phyloP scores from a whole-genome alignment of 169 alveolate species.

The Plasmodium reichenowi region DNA sequence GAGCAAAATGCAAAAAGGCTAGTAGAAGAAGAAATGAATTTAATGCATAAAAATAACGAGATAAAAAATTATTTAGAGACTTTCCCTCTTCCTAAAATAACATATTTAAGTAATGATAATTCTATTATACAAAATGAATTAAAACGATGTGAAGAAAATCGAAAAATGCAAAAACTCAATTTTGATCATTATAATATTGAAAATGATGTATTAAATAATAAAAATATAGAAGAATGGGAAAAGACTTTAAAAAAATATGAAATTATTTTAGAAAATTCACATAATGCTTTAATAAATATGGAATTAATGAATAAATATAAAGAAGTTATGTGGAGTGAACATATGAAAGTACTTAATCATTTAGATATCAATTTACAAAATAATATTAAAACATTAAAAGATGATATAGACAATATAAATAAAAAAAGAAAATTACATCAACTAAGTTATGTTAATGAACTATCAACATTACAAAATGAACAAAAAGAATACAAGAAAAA shows the following conservation, averaged over 20 bases:
- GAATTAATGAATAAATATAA: slow-evolving; percentile 57
- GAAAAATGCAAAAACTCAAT: slow-evolving; percentile 23
- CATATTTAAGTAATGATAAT: slow-evolving; percentile 11
- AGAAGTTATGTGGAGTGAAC: slow-evolving; percentile 66
- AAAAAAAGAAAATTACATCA: slow-evolving; percentile 57
- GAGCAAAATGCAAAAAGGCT: slow-evolving; percentile 46
- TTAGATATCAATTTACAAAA: slow-evolving; percentile 44
- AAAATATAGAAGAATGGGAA: slow-evolving; percentile 8
- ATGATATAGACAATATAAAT: slow-evolving; percentile 50
- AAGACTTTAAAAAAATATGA: slow-evolving; percentile 31
- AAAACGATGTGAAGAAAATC: slow-evolving; percentile 33
- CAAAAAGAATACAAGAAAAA: slow-evolving; percentile 28
- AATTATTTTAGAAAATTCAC: slow-evolving; percentile 48
- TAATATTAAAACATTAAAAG: slow-evolving; percentile 33
- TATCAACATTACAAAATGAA: slow-evolving; percentile 48
- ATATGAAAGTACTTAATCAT: slow-evolving; percentile 36
- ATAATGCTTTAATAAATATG: slow-evolving; percentile 52
- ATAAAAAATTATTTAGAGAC: slow-evolving; percentile 32
- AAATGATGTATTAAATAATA: slow-evolving; percentile 9
- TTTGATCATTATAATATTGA: slow-evolving; percentile 29
- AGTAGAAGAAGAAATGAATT: slow-evolving; percentile 64
- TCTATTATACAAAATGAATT: slow-evolving; percentile 44
- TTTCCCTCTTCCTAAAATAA: slow-evolving; percentile 11
- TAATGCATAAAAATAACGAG: slow-evolving; percentile 43
- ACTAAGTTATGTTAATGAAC: slow-evolving; percentile 34